Conservation (phyloP, 169 alveolate genomes). For the Perkinsus chesapeaki region DNA sequence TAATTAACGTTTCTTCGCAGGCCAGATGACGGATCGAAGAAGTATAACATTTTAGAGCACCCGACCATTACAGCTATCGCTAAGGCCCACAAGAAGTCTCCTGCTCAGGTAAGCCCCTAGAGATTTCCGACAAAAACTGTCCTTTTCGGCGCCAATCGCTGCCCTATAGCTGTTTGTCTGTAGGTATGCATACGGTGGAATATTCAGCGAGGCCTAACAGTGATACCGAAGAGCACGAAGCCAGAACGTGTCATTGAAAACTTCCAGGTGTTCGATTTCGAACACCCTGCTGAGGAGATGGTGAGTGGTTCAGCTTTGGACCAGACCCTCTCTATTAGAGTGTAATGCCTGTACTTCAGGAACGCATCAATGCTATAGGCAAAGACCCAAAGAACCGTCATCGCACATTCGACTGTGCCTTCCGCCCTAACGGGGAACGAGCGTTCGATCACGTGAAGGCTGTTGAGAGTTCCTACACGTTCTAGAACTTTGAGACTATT, state of each 20-base stretch:
- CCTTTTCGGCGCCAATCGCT: too few species aligned
- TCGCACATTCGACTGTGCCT: background rate
- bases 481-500: background rate
- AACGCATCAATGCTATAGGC: background rate
- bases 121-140: too few species aligned
- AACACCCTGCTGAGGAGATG: background rate
- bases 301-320: too few species aligned
- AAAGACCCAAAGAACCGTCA: background rate
- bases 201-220: background rate
- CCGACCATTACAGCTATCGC: background rate
- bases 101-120: background rate
- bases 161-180: background rate
- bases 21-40: background rate
- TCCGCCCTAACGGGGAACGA: background rate
- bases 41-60: background rate
- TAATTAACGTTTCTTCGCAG: background rate
- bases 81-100: background rate
- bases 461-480: background rate
- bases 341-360: background rate
- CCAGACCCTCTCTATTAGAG: too few species aligned
- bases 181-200: background rate
- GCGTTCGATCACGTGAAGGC: background rate
- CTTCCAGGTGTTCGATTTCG: slow-evolving; percentile 1
- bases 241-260: background rate
- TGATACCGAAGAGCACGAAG: slow-evolving; percentile 1